phyloP scores from a whole-genome alignment of 352 stramenopile genomes.

The Phytopythium cucurbitacearum region DNA sequence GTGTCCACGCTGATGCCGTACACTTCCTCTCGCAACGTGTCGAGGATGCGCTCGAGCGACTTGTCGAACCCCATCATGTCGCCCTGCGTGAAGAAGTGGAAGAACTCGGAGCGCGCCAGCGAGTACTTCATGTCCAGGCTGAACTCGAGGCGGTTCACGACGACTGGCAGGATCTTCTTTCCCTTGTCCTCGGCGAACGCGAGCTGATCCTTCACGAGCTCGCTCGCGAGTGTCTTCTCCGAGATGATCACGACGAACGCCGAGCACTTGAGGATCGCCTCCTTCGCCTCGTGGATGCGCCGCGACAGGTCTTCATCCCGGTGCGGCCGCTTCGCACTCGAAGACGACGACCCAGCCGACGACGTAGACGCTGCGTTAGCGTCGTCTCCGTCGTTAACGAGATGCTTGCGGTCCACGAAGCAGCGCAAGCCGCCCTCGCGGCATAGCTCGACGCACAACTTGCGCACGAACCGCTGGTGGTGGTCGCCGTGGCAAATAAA shows the following conservation, averaged over 20 bases:
- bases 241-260: slow-evolving; percentile 71
- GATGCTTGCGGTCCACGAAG: slow-evolving; percentile 58
- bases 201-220: slow-evolving; percentile 75
- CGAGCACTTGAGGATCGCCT: slow-evolving; percentile 80
- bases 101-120: slow-evolving; percentile 74
- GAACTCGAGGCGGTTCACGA: slow-evolving; percentile 64
- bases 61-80: slow-evolving; percentile 77
- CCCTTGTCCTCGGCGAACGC: slow-evolving; percentile 84
- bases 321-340: neutral
- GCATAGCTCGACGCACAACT: slow-evolving; percentile 65
- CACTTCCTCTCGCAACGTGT: slow-evolving; percentile 59
- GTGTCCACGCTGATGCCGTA: slow-evolving; percentile 53
- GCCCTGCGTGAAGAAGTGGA: slow-evolving; percentile 74
- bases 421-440: slow-evolving; percentile 59
- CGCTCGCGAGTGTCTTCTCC: slow-evolving; percentile 64
- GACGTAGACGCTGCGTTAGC: neutral
- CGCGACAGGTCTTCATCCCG: slow-evolving; percentile 53
- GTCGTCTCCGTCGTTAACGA: slow-evolving; percentile 6
- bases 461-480: slow-evolving; percentile 65
- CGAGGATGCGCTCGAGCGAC: slow-evolving; percentile 48
- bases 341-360: neutral
- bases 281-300: slow-evolving; percentile 76
- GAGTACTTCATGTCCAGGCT: slow-evolving; percentile 75
- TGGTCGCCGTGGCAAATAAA: slow-evolving; percentile 83
- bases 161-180: slow-evolving; percentile 74